Conservation (phyloP, 768 basidiomycete genomes). For the Paxillus involutus region DNA sequence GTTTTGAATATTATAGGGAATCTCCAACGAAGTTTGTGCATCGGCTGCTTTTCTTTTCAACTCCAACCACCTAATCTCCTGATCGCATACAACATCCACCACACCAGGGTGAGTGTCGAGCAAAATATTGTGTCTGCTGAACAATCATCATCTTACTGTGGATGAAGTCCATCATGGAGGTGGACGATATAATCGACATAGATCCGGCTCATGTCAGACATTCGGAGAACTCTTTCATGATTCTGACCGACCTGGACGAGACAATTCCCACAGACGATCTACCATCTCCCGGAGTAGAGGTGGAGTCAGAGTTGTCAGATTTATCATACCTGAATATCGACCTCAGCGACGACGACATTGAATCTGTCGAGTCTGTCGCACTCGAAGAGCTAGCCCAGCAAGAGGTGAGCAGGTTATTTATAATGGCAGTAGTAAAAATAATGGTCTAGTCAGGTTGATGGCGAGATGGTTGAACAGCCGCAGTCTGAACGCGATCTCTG, state of each 20-base stretch:
- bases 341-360: constrained; percentile 15
- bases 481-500: constrained; percentile 21
- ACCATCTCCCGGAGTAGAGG: constrained; percentile 4
- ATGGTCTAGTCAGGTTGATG: constrained; percentile 13
- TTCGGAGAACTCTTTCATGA: constrained; percentile 11
- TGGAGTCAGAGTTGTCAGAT: constrained; percentile 16
- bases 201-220: constrained; percentile 2
- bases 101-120: not conserved
- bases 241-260: constrained; percentile 7
- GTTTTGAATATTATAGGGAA: constrained; percentile 2
- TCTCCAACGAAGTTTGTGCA: not conserved
- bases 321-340: constrained; percentile 19
- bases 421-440: not conserved
- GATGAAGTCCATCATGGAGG: constrained; percentile 19
- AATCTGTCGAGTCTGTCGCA: constrained; percentile 10
- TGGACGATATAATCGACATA: constrained; percentile 7
- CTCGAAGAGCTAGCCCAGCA: constrained; percentile 10
- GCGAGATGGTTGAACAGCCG: constrained; percentile 7
- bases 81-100: not conserved
- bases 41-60: not conserved
- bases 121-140: not conserved
- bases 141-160: not conserved
- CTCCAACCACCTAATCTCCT: not conserved
- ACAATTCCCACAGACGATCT: not conserved
- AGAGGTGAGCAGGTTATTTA: constrained; percentile 7